Conservation (phyloP, 139 green algal species). For the Coccomyxa sp. region DNA sequence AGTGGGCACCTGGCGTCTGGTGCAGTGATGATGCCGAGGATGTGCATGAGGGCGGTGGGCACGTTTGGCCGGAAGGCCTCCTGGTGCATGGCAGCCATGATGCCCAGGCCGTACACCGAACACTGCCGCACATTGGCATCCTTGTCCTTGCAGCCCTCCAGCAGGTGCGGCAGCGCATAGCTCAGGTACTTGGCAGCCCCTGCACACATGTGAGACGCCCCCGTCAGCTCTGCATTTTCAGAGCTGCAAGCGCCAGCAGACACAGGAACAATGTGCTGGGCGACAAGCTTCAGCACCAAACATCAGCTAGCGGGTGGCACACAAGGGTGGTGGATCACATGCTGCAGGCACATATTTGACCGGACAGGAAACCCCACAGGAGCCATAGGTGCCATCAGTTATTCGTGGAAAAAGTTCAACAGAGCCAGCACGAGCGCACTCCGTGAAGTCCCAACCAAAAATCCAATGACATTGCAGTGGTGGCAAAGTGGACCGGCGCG, state of each 20-base stretch:
- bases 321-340: too few relatives aligned
- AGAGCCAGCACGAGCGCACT: too few relatives aligned
- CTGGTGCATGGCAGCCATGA: constrained; percentile 58
- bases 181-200: constrained; percentile 63
- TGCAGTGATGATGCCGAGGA: constrained; percentile 34
- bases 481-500: too few relatives aligned
- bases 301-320: neutral
- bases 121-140: constrained; percentile 84
- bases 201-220: neutral
- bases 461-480: too few relatives aligned
- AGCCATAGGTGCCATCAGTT: too few relatives aligned
- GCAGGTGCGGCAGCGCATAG: constrained; percentile 20
- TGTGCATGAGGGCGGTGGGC: constrained; percentile 24
- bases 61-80: constrained; percentile 52
- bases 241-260: neutral
- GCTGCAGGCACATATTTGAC: too few relatives aligned
- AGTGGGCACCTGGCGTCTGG: constrained; percentile 4
- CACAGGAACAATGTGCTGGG: neutral
- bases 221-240: neutral
- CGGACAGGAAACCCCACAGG: too few relatives aligned
- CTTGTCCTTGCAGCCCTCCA: constrained; percentile 26
- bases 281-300: too few relatives aligned
- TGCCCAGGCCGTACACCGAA: constrained; percentile 86
- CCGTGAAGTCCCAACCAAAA: too few relatives aligned
- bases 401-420: too few relatives aligned